Conservation (phyloP, 2,329 filamentous ascomycete species). For the Paraphoma sp. region DNA sequence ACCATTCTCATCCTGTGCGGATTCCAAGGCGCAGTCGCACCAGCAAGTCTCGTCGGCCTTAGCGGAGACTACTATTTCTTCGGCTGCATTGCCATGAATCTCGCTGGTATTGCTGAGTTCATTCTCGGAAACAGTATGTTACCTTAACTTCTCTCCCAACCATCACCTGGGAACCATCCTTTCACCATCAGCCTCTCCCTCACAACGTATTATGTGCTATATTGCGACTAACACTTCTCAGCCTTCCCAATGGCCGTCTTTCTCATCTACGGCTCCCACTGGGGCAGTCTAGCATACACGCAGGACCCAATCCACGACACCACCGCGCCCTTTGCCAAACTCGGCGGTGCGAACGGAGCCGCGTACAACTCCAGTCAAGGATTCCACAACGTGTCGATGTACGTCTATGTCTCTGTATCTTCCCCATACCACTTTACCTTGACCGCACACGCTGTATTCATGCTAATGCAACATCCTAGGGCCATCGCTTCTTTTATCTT, state of each 20-base stretch:
- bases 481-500: constrained; percentile 24
- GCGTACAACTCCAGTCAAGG: constrained; percentile 29
- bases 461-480: constrained; percentile 10
- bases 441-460: too few species aligned
- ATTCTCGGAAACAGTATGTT: constrained; percentile 26
- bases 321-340: constrained; percentile 14
- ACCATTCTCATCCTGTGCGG: constrained; percentile 28
- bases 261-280: constrained; percentile 28
- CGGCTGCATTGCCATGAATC: constrained; percentile 25
- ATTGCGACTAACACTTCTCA: not conserved
- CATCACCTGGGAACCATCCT: not conserved
- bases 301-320: constrained; percentile 26
- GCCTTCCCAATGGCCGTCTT: constrained; percentile 33
- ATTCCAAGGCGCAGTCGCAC: constrained; percentile 24
- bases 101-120: constrained; percentile 29
- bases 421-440: too few species aligned
- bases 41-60: constrained; percentile 24
- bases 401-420: not conserved
- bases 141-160: not conserved
- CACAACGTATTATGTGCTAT: not conserved
- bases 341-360: constrained; percentile 23
- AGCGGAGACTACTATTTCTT: constrained; percentile 33
- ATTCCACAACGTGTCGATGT: constrained; percentile 30
- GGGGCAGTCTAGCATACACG: constrained; percentile 25
- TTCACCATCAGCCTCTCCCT: not conserved